phyloP scores from a whole-genome alignment of 176 grass and related monocot genomes.

The Otatea glauca region DNA sequence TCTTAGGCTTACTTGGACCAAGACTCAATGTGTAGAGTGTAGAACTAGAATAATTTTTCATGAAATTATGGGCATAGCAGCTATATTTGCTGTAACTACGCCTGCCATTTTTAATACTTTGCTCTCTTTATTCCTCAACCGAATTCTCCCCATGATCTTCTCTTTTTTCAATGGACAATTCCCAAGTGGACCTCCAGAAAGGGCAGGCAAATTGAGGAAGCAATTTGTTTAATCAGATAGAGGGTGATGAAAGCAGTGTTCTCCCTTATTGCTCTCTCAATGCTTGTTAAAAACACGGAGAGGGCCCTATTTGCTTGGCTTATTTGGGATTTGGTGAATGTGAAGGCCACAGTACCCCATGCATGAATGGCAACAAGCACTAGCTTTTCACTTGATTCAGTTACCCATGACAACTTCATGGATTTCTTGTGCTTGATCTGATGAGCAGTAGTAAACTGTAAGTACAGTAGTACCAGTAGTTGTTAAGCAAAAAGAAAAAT shows the following conservation, averaged over 20 bases:
- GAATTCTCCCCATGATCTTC: slow-evolving; percentile 45
- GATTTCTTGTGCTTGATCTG: slow-evolving; percentile 48
- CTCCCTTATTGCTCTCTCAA: slow-evolving; percentile 19
- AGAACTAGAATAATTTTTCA: slow-evolving; percentile 26
- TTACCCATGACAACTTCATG: slow-evolving; percentile 45
- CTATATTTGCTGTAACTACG: slow-evolving; percentile 12
- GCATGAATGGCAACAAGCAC: slow-evolving; percentile 54
- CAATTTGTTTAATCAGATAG: slow-evolving; percentile 34
- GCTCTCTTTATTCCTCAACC: slow-evolving; percentile 53
- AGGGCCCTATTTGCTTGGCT: slow-evolving; percentile 52
- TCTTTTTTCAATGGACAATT: slow-evolving; percentile 20
- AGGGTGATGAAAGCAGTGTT: slow-evolving; percentile 56
- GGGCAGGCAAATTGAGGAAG: slow-evolving; percentile 32
- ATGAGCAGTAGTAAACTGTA: slow-evolving; percentile 22
- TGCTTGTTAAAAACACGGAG: slow-evolving; percentile 46
- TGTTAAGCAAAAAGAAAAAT: slow-evolving; percentile 27
- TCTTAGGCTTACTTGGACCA: slow-evolving; percentile 34
- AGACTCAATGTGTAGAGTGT: slow-evolving; percentile 32
- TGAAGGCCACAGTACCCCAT: slow-evolving; percentile 48
- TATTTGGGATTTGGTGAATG: slow-evolving; percentile 52
- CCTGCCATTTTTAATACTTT: slow-evolving; percentile 23
- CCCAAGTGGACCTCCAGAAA: slow-evolving; percentile 35
- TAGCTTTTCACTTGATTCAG: slow-evolving; percentile 53
- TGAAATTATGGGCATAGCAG: slow-evolving; percentile 4
- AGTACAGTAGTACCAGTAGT: not conserved